A percentile compares a stretch with the other conserved stretches of the same genome.
phyloP scores from a whole-genome alignment of 164 flowering plant genomes.

The Stephania yunnanensis region DNA sequence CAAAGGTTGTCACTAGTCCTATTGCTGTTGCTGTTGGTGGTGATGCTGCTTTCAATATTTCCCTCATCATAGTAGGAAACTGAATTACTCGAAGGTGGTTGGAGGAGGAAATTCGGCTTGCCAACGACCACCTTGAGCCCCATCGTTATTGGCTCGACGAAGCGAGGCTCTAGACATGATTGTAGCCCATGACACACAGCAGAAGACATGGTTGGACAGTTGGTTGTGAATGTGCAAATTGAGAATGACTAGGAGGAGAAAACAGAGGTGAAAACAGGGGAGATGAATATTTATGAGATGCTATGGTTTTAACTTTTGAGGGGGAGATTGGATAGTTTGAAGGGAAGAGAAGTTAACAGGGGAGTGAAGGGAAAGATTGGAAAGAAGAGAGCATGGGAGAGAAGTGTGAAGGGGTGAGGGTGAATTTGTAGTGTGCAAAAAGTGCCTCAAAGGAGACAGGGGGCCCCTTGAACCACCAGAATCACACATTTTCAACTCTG shows the following conservation, averaged over 20 bases:
- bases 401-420: constrained; percentile 26
- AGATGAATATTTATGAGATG: not conserved
- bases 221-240: not conserved
- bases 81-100: not conserved
- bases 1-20: not conserved
- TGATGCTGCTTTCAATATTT: not conserved
- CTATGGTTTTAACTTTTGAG: not conserved
- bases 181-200: constrained; percentile 41
- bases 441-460: constrained; percentile 19
- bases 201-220: constrained; percentile 40
- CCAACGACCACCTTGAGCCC: constrained; percentile 39
- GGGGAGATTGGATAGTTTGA: not conserved
- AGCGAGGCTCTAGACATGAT: constrained; percentile 42
- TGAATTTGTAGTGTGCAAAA: constrained; percentile 47
- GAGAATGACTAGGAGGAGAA: not conserved
- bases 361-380: constrained; percentile 8
- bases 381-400: constrained; percentile 16
- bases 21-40: not conserved
- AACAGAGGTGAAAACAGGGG: constrained; percentile 11
- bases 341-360: constrained; percentile 6
- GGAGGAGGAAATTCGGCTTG: constrained; percentile 16
- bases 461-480: constrained; percentile 39
- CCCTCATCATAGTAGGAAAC: constrained; percentile 4
- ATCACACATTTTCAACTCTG: constrained; percentile 23
- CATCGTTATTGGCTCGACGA: constrained; percentile 32